phyloP scores from a whole-genome alignment of 495 filamentous ascomycete species.

The Cetradonia linearis region DNA sequence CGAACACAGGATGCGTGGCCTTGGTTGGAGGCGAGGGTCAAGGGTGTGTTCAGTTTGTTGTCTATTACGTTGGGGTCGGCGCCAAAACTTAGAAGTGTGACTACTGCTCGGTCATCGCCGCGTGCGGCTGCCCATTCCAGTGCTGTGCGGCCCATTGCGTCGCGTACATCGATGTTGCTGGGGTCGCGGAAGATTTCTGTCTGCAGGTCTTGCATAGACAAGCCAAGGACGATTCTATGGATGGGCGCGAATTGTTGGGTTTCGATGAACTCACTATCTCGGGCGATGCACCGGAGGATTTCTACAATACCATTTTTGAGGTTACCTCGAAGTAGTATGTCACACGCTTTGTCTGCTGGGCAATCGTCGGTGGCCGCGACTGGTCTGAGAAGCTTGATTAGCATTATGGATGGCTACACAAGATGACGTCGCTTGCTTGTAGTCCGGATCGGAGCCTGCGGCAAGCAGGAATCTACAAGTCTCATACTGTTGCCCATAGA shows the following conservation, averaged over 20 bases:
- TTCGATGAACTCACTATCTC: constrained; percentile 27
- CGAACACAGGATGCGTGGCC: constrained; percentile 24
- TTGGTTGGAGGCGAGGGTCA: constrained; percentile 24
- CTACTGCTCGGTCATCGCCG: constrained; percentile 23
- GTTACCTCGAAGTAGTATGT: constrained; percentile 11
- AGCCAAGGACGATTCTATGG: constrained; percentile 27
- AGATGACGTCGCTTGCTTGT: constrained; percentile 9
- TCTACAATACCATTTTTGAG: constrained; percentile 15
- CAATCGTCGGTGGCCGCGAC: constrained; percentile 22
- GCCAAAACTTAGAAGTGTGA: constrained; percentile 23
- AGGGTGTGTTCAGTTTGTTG: constrained; percentile 13
- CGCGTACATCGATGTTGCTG: constrained; percentile 26
- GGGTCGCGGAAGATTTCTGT: constrained; percentile 23
- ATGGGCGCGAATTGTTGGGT: constrained; percentile 25
- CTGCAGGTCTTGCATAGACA: constrained; percentile 24
- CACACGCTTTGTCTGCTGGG: constrained; percentile 26
- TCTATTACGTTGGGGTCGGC: constrained; percentile 30
- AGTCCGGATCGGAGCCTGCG: neutral
- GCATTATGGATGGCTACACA: neutral
- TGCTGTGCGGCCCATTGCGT: constrained; percentile 31
- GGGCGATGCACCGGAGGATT: constrained; percentile 18
- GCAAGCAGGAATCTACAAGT: neutral
- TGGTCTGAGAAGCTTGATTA: neutral
- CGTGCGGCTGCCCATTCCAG: constrained; percentile 30
- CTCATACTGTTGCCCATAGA: neutral